Percentiles rank a stretch among this genome's conserved stretches.
Evolutionary conservation across 2,329 filamentous ascomycete genomes (phyloP).

Genomic region (Penicillium sp.): DNA sequence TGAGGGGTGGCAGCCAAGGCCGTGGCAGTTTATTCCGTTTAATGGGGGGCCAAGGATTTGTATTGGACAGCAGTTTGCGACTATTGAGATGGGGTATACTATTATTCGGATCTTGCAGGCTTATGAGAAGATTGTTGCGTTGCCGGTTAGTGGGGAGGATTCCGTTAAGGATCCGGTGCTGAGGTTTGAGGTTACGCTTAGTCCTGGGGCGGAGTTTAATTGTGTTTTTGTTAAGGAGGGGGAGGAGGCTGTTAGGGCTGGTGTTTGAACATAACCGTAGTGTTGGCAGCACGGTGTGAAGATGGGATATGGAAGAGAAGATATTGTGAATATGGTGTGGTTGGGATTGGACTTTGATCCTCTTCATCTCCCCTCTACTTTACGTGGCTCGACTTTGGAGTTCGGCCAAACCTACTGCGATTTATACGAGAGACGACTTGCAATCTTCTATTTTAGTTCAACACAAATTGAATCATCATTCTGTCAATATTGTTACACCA

Average conservation of each 20-base stretch:
- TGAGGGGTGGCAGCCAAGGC: slow-evolving; percentile 57
- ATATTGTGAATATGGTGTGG: not conserved
- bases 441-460: not conserved
- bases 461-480: not conserved
- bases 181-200: slow-evolving; percentile 48
- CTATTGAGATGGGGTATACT: slow-evolving; percentile 63
- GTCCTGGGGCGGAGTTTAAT: slow-evolving; percentile 46
- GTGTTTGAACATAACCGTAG: not conserved
- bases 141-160: slow-evolving; percentile 40
- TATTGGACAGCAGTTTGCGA: slow-evolving; percentile 65
- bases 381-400: not conserved
- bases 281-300: no score
- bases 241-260: slow-evolving; percentile 20
- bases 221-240: slow-evolving; percentile 47
- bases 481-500: not conserved
- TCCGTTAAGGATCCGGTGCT: slow-evolving; percentile 45
- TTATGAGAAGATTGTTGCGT: slow-evolving; percentile 46
- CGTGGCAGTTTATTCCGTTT: slow-evolving; percentile 63
- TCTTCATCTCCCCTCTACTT: not conserved
- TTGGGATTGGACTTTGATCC: not conserved
- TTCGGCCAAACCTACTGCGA: not conserved
- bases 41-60: slow-evolving; percentile 62
- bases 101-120: slow-evolving; percentile 52
- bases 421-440: slow-evolving; percentile 12
- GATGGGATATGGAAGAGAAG: not conserved